A percentile compares a stretch with the other conserved stretches of the same genome.
phyloP scores from a whole-genome alignment of 2,329 filamentous ascomycete species.

The Zasmidium angulare region DNA sequence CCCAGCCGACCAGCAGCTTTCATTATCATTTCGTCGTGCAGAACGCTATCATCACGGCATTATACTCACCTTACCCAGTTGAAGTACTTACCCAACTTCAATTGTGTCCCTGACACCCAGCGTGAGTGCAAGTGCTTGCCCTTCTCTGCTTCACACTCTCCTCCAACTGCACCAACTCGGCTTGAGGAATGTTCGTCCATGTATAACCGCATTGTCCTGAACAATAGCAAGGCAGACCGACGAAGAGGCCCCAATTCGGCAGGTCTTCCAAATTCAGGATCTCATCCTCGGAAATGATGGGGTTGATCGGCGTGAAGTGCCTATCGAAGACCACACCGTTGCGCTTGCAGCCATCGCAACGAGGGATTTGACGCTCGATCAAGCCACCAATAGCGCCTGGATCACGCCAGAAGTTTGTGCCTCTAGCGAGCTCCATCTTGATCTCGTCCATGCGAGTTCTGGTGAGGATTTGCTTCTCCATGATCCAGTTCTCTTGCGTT shows the following conservation, averaged over 20 bases:
- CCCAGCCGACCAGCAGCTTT: background rate
- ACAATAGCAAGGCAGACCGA: conserved; percentile 12
- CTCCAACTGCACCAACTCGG: background rate
- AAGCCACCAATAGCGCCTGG: conserved; percentile 12
- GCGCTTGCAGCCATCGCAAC: conserved; percentile 6
- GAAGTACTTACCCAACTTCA: background rate
- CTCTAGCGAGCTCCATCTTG: conserved; percentile 5
- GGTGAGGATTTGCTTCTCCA: conserved; percentile 9
- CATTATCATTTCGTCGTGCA: background rate
- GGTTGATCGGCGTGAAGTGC: conserved; percentile 6
- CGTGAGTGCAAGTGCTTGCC: too few species aligned
- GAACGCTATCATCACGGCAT: background rate
- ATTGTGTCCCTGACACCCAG: background rate
- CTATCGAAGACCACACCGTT: conserved; percentile 10
- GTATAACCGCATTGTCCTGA: background rate
- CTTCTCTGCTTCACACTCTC: background rate
- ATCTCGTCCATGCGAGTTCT: conserved; percentile 10
- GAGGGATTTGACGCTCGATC: conserved; percentile 10
- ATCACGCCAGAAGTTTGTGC: conserved; percentile 12
- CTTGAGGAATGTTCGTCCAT: background rate
- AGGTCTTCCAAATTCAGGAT: conserved; percentile 9
- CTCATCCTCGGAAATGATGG: background rate
- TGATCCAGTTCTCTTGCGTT: conserved; percentile 7
- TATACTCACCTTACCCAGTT: background rate
- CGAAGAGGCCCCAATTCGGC: conserved; percentile 13